A percentile compares a stretch with the other conserved stretches of the same genome.
Conservation (phyloP, 140 eudicot species). For the Erigeron philadelphicus region DNA sequence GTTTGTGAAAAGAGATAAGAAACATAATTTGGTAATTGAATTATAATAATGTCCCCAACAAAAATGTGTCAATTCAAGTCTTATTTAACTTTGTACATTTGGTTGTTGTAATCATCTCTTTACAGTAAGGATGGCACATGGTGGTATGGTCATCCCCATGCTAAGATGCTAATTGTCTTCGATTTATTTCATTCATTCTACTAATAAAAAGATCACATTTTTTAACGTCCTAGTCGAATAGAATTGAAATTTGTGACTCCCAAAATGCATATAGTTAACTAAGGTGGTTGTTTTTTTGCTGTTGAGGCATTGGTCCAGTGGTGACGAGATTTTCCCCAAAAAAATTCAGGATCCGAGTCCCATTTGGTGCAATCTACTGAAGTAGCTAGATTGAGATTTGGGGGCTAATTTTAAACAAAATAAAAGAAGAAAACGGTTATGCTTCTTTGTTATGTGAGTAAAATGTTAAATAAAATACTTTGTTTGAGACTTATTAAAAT, state of each 20-base stretch:
- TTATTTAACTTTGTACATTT: constrained; percentile 31
- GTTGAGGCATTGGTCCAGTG: no score
- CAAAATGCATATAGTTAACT: background rate
- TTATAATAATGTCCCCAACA: constrained; percentile 50
- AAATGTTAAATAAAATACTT: no score
- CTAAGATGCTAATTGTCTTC: constrained; percentile 55
- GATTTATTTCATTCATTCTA: background rate
- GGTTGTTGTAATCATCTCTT: constrained; percentile 47
- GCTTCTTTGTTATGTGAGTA: no score
- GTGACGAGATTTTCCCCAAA: no score
- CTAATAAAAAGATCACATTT: background rate
- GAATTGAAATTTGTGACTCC: background rate
- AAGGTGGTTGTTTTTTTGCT: no score
- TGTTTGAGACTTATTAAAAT: no score
- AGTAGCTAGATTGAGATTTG: no score
- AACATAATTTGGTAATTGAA: constrained; percentile 22
- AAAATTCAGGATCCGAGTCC: no score
- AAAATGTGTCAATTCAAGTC: constrained; percentile 52
- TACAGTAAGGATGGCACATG: constrained; percentile 77
- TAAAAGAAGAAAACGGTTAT: no score
- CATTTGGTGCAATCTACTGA: no score
- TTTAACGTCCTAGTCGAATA: no score
- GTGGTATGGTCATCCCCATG: constrained; percentile 42
- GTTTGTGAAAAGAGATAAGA: constrained; percentile 22
- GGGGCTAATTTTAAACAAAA: no score